Evolutionary conservation across 441 rosid genomes (phyloP).

Genomic region (Adansonia rubrostipa): DNA sequence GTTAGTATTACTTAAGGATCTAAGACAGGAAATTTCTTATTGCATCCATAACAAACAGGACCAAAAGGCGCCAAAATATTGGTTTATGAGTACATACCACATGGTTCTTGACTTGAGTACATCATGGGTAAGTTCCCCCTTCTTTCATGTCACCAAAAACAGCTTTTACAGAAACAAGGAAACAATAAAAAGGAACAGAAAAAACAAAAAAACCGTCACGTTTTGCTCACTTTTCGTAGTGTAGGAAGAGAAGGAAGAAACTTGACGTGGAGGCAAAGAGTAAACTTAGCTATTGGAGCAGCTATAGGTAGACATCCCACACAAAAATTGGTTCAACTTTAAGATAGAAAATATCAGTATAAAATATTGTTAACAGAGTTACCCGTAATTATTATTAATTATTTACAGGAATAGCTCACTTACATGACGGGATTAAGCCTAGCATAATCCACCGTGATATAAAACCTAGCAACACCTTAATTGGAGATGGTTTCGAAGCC

Average conservation of each 20-base stretch:
- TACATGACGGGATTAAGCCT: conserved; percentile 59
- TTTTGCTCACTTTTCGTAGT: conserved; percentile 12
- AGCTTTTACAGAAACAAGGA: neutral
- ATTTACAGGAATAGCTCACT: conserved; percentile 57
- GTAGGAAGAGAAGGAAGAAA: conserved; percentile 48
- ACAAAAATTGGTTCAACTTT: neutral
- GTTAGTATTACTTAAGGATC: neutral
- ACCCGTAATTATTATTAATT: too few species aligned
- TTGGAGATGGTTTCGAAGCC: conserved; percentile 62
- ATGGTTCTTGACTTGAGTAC: conserved; percentile 64
- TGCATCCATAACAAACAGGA: conserved; percentile 44
- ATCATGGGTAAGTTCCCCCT: conserved; percentile 44
- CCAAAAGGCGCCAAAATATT: conserved; percentile 43
- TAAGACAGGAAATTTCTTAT: neutral
- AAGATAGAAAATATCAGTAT: too few species aligned
- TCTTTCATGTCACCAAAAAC: neutral
- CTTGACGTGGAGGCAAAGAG: conserved; percentile 66
- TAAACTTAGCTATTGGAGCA: conserved; percentile 59
- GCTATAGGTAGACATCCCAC: conserved; percentile 51
- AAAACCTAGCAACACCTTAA: conserved; percentile 63
- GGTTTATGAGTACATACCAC: conserved; percentile 65
- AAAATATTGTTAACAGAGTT: too few species aligned
- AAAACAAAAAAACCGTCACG: too few species aligned
- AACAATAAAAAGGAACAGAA: neutral
- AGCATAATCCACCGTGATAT: conserved; percentile 68